Evolutionary conservation across 805 yeast species (phyloP), one percentile per base, ranked within the genome.

Genomic region (Cyberlindnera petersonii): DNA sequence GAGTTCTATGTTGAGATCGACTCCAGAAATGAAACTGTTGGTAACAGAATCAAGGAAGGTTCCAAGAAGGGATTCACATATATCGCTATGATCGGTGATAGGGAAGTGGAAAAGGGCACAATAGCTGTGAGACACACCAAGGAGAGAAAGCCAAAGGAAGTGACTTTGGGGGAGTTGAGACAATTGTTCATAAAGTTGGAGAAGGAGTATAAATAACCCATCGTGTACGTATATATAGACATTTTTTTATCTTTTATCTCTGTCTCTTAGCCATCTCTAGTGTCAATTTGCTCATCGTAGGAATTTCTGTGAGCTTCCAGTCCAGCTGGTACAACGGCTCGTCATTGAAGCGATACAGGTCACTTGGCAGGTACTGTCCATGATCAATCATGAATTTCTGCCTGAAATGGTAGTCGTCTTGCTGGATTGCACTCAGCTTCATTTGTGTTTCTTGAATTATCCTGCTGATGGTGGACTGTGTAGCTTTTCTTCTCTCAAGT

Each of bases 51-150:
- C 36, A 83, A 84, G 52, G 93, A 86, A 39, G 93, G 95, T 3
- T 68, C 82, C 11, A 56, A 61, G 39, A 79, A 79, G 50, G 87
- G 91, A 1, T 88, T 84, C 58, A 81, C 83, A 8, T 93, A 76
- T 54, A 74, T 91, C 32, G 65, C 87, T n/a, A 75, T 89, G 62
- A 72, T 93, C 28, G 98, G 98, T 20, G 96, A 88, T 49, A 76
- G 77, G 48, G 98, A 93, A 59, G 65, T 83, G 7, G 75, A 71
- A 34, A 60, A 62, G 26, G 75, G 75, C 0, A 73, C 74, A 1
- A 64, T 80, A 14, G 78, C 94, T 1, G 71, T 91, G 9, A 72
- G 96, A 55, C 58, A 76, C 6, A 65, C 83, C 26, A 73, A 66
- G 22, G 67, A 65, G 39, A 68, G 79, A 38, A 70, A 62, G 33